phyloP scores from a whole-genome alignment of 2,329 filamentous ascomycete genomes.

The Onygenales sp. region DNA sequence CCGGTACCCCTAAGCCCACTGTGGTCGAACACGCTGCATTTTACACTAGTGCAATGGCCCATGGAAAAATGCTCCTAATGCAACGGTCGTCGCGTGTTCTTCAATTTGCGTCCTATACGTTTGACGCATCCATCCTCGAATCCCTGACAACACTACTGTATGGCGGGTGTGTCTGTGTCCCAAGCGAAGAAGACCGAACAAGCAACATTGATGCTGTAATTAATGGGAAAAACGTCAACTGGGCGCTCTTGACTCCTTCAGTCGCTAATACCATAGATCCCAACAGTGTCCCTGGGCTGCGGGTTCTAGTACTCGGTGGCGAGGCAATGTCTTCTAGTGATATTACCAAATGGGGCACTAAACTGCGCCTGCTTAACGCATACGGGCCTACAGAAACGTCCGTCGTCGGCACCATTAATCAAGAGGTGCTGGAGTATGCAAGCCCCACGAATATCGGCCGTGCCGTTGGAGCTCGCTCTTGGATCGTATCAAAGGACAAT shows the following conservation, averaged over 20 bases:
- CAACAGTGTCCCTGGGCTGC: slow-evolving; percentile 30
- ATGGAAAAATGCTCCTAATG: slow-evolving; percentile 19
- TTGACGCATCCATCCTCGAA: slow-evolving; percentile 35
- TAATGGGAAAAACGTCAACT: slow-evolving; percentile 41
- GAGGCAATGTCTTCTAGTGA: slow-evolving; percentile 64
- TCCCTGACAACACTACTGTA: slow-evolving; percentile 28
- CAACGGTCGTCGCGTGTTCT: slow-evolving; percentile 21
- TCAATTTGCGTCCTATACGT: slow-evolving; percentile 39
- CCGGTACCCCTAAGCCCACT: slow-evolving; percentile 29
- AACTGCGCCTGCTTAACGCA: slow-evolving; percentile 28
- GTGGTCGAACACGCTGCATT: slow-evolving; percentile 26
- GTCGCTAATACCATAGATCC: slow-evolving; percentile 33
- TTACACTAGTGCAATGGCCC: slow-evolving; percentile 23
- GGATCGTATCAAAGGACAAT: slow-evolving; percentile 26
- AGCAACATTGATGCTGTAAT: slow-evolving; percentile 40
- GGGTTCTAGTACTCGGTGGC: slow-evolving; percentile 36
- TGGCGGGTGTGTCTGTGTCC: slow-evolving; percentile 41
- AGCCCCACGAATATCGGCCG: neutral
- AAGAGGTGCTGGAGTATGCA: neutral
- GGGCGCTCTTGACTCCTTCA: slow-evolving; percentile 37
- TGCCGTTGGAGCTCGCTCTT: slow-evolving; percentile 14
- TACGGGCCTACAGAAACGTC: slow-evolving; percentile 27
- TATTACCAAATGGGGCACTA: slow-evolving; percentile 55
- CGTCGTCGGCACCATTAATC: neutral
- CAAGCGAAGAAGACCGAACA: slow-evolving; percentile 36